Percentiles rank a stretch among this genome's conserved stretches.
Evolutionary conservation across 768 basidiomycete genomes (phyloP).

Genomic region (Auriculariales sp.): DNA sequence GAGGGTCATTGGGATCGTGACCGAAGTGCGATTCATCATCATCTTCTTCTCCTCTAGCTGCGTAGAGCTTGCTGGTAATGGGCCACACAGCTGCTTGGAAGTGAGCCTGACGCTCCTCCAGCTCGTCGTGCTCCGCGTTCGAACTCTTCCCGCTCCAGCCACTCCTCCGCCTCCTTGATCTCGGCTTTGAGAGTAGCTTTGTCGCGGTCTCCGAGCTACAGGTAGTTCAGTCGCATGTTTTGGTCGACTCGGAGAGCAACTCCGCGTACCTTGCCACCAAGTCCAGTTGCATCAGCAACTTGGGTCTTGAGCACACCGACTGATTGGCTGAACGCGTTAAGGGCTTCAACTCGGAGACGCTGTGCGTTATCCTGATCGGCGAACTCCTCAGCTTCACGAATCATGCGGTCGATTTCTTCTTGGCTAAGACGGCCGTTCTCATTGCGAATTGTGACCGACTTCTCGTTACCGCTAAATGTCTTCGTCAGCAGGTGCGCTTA

Average conservation of each 20-base stretch:
- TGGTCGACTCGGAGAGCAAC: background rate
- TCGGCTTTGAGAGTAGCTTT: slow-evolving; percentile 13
- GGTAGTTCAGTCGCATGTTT: background rate
- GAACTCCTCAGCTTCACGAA: slow-evolving; percentile 34
- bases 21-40: too few relatives aligned
- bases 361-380: slow-evolving; percentile 12
- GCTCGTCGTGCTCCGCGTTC: slow-evolving; percentile 26
- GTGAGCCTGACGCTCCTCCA: slow-evolving; percentile 25
- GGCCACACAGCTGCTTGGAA: slow-evolving; percentile 21
- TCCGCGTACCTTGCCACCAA: slow-evolving; percentile 22
- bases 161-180: slow-evolving; percentile 25
- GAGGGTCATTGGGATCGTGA: too few relatives aligned
- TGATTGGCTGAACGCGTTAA: slow-evolving; percentile 17
- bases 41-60: background rate
- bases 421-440: slow-evolving; percentile 33
- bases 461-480: slow-evolving; percentile 19
- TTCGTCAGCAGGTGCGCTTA: background rate
- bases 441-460: slow-evolving; percentile 27
- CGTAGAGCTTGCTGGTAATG: slow-evolving; percentile 25
- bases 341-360: slow-evolving; percentile 15
- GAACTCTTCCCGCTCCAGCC: slow-evolving; percentile 26
- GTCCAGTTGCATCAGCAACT: slow-evolving; percentile 26
- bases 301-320: slow-evolving; percentile 28
- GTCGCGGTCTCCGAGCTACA: background rate
- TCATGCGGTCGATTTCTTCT: slow-evolving; percentile 44